Base-by-base conservation (phyloP, 306 rosid species). In the Vigna unguiculata region DNA sequence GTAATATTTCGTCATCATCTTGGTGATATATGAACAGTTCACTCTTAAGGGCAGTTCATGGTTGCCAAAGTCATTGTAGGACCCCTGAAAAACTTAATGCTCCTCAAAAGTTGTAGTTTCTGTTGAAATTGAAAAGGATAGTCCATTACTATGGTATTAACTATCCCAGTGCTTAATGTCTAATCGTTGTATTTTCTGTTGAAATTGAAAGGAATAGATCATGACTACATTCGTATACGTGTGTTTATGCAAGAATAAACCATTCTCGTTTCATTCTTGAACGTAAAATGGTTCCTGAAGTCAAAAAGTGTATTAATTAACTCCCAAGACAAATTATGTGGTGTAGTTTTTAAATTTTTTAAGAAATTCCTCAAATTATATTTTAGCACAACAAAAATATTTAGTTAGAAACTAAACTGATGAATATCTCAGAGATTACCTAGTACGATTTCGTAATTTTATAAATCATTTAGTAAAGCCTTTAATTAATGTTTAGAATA, bases 1-100 rank as follows among this genome's bases (percentile, higher is more conserved):
- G 83, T 68, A 19, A 72, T 52, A 77, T 72, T 79, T 77, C 45
- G 66, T 91, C 92, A 91, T 89, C 97, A 61, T 87, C 92, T 91
- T 85, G 94, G 84, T 91, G 92, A 89, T 85, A 89, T 83, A 40
- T 25, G 52, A 74, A 81, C 55, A n/a, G n/a, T 54, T 28, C 41
- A 52, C 74, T 68, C 9, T 32, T 9, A 43, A 51, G 59, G 13
- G 45, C 19, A 9, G 72, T 71, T 46, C 71, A 51, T 59, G 53
- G 49, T 63, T 72, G 19, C 69, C 77, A 9, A 49, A 28, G 32
- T 55, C 70, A 43, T 32, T 51, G 66, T 67, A 14, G 70, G 78
- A 54, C 71, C 47, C 64, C 52, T 34, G 45, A 57, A 79, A 32
- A 75, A 55, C 68, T 66, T 72, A 24, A 54, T 67, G 61, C 38